Percentiles rank a stretch among this genome's conserved stretches.
These are phyloP conservation scores for Botrytis pseudocinerea DNA, from an alignment of 2,329 filamentous ascomycete species.

Conservation along the genomic window DNA sequence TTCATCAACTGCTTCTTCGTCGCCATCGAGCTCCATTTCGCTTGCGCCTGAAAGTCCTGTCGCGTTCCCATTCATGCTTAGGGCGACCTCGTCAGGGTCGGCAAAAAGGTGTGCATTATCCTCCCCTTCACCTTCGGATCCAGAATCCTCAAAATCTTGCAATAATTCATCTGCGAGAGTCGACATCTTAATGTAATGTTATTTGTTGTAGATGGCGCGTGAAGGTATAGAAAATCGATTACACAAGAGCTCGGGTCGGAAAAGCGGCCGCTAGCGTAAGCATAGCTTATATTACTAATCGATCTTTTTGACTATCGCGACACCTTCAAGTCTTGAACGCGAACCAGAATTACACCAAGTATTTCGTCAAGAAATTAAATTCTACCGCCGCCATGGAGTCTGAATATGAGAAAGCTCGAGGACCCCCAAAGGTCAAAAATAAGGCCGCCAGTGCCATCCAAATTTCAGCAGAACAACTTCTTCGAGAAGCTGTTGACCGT, in stretches of 20 bases:
- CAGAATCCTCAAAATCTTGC: constrained; percentile 86
- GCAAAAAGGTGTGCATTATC: constrained; percentile 50
- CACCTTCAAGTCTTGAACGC: constrained; percentile 16
- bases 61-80: constrained; percentile 40
- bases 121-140: constrained; percentile 70
- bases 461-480: constrained; percentile 94
- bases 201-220: constrained; percentile 16
- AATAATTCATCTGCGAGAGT: constrained; percentile 90
- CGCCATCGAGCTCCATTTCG: constrained; percentile 61
- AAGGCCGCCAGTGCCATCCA: constrained; percentile 90
- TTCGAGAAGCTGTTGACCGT: constrained; percentile 94
- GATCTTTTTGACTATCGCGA: constrained; percentile 2
- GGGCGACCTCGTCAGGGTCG: constrained; percentile 46
- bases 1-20: constrained; percentile 60
- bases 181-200: constrained; percentile 60
- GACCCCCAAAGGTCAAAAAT: constrained; percentile 96
- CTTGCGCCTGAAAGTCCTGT: constrained; percentile 41
- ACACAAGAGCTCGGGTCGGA: constrained; percentile 7
- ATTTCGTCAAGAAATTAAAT: background rate
- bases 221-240: constrained; percentile 13
- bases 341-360: constrained; percentile 20
- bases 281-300: background rate
- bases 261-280: constrained; percentile 30
- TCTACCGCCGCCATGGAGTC: constrained; percentile 70
- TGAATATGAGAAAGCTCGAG: constrained; percentile 56